Evolutionary conservation across 2,329 filamentous ascomycete genomes (phyloP).

Genomic region (Coccinonectria pachysandricola): DNA sequence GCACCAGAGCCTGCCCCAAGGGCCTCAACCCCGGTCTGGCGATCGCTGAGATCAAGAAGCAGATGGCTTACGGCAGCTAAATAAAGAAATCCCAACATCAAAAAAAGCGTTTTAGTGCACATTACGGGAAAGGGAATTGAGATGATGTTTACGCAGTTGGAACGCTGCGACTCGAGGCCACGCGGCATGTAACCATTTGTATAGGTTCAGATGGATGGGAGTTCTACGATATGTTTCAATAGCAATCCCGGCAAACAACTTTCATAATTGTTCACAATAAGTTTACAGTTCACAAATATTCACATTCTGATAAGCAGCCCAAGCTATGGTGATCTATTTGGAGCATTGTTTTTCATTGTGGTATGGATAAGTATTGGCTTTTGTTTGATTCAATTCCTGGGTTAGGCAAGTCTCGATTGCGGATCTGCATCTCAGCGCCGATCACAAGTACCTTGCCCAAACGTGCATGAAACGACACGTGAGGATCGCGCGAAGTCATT

Average conservation of each 20-base stretch:
- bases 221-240: slow-evolving; percentile 18
- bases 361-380: too few relatives aligned
- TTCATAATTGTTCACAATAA: slow-evolving; percentile 17
- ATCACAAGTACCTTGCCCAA: too few relatives aligned
- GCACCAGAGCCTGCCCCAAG: slow-evolving; percentile 96
- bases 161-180: slow-evolving; percentile 15
- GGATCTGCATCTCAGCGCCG: too few relatives aligned
- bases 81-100: slow-evolving; percentile 1
- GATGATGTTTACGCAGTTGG: slow-evolving; percentile 9
- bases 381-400: too few relatives aligned
- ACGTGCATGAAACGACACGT: too few relatives aligned
- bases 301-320: too few relatives aligned
- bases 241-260: slow-evolving; percentile 16
- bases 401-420: too few relatives aligned
- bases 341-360: too few relatives aligned
- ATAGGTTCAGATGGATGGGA: slow-evolving; percentile 19
- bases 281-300: too few relatives aligned
- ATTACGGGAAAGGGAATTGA: slow-evolving; percentile 7
- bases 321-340: too few relatives aligned
- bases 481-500: too few relatives aligned
- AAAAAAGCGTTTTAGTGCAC: slow-evolving; percentile 5
- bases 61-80: slow-evolving; percentile 54
- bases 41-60: slow-evolving; percentile 98
- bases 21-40: slow-evolving; percentile 91
- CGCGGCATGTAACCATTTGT: slow-evolving; percentile 19